These are phyloP conservation scores for Colletotrichum incanum DNA, from an alignment of 2,329 filamentous ascomycete genomes.

Conservation along the genomic window DNA sequence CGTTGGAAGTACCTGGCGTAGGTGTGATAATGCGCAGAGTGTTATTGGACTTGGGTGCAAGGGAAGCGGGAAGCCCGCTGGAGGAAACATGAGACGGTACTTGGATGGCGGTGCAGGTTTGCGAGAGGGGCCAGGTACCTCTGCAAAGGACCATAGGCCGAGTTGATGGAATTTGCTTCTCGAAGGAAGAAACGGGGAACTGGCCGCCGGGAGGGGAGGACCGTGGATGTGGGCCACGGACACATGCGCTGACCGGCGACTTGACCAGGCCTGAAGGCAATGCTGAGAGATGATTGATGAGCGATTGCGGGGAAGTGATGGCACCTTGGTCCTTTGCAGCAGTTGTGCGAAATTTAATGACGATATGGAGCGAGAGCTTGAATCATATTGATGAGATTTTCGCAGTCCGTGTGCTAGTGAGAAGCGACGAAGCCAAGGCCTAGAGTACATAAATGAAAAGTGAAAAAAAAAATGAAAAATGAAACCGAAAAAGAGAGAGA, in stretches of 20 bases:
- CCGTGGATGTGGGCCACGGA: conserved; percentile 13
- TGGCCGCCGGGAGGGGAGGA: conserved; percentile 17
- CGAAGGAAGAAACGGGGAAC: conserved; percentile 41
- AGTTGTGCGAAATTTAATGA: conserved; percentile 22
- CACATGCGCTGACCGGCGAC: conserved; percentile 18
- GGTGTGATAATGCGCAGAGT: conserved; percentile 6
- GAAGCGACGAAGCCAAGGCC: not conserved
- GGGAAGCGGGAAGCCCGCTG: conserved; percentile 27
- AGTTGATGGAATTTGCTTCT: conserved; percentile 34
- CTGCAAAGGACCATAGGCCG: conserved; percentile 6
- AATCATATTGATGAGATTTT: conserved; percentile 27
- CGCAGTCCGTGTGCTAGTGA: not conserved
- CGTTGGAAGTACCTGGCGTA: not conserved
- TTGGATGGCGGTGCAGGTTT: not conserved
- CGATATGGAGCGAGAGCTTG: conserved; percentile 18
- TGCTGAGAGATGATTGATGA: conserved; percentile 25
- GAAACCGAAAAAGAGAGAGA: not conserved
- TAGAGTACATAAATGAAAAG: no score
- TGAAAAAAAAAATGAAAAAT: no score
- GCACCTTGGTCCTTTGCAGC: conserved; percentile 12
- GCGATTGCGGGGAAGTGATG: conserved; percentile 35
- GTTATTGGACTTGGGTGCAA: conserved; percentile 29
- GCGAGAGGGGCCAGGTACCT: not conserved
- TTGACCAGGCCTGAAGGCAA: not conserved
- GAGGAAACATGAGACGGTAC: conserved; percentile 35